A percentile compares a stretch with the other conserved stretches of the same genome.
phyloP scores from a whole-genome alignment of 306 rosid species.

The Pyrus communis region DNA sequence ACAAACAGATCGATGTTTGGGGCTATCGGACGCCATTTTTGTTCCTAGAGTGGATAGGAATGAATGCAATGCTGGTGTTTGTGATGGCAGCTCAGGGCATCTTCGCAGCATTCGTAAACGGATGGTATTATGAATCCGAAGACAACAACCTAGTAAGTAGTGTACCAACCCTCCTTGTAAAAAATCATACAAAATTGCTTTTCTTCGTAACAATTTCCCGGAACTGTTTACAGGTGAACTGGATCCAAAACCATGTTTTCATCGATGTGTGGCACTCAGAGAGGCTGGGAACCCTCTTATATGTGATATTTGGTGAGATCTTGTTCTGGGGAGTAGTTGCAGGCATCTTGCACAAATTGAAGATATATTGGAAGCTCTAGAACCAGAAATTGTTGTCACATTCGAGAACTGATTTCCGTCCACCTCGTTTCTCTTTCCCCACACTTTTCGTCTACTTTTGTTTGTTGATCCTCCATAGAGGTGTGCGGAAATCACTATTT shows the following conservation, averaged over 20 bases:
- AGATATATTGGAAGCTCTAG: constrained; percentile 68
- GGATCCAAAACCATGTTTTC: constrained; percentile 61
- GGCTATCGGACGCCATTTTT: constrained; percentile 63
- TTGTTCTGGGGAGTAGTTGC: constrained; percentile 72
- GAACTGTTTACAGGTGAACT: constrained; percentile 40
- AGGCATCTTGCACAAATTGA: constrained; percentile 69
- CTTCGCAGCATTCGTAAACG: constrained; percentile 83
- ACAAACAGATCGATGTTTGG: constrained; percentile 71
- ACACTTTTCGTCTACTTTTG: too few relatives aligned
- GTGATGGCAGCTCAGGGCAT: constrained; percentile 87
- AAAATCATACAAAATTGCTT: background rate
- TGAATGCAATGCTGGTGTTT: constrained; percentile 89
- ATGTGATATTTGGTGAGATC: constrained; percentile 81
- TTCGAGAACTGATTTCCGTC: too few relatives aligned
- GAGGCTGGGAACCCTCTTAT: constrained; percentile 64
- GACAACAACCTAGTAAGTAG: constrained; percentile 44
- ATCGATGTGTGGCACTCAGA: constrained; percentile 63
- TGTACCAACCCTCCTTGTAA: background rate
- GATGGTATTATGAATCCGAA: constrained; percentile 60
- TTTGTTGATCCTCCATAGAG: too few relatives aligned
- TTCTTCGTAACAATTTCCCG: background rate
- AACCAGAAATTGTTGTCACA: background rate
- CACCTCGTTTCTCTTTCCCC: too few relatives aligned
- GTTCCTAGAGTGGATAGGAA: constrained; percentile 88
- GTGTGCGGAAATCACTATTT: background rate